A percentile compares a stretch with the other conserved stretches of the same genome.
Evolutionary conservation across 2,329 filamentous ascomycete species (phyloP).

Genomic region (Trichophyton simii): DNA sequence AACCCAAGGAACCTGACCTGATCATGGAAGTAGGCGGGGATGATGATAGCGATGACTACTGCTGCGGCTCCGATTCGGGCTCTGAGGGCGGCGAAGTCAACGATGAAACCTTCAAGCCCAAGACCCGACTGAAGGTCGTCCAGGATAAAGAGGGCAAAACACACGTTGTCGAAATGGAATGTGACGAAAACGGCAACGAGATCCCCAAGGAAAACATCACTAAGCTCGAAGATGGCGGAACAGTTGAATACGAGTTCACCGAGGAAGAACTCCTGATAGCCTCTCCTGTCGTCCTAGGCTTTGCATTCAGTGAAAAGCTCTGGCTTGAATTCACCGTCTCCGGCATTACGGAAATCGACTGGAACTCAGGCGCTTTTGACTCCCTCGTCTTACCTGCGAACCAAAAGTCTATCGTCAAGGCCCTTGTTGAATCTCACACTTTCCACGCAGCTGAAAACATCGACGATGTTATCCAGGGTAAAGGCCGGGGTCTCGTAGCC

Average conservation of each 20-base stretch:
- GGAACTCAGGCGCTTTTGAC: conserved; percentile 72
- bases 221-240: conserved; percentile 31
- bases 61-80: conserved; percentile 22
- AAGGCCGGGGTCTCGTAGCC: conserved; percentile 71
- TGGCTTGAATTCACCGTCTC: conserved; percentile 84
- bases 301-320: conserved; percentile 74
- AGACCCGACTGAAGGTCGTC: conserved; percentile 41
- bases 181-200: conserved; percentile 44
- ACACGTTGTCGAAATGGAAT: conserved; percentile 42
- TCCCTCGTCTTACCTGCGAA: conserved; percentile 59
- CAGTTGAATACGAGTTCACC: conserved; percentile 46
- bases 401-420: conserved; percentile 59
- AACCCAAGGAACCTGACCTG: conserved; percentile 56
- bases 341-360: conserved; percentile 65
- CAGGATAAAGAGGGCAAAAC: conserved; percentile 41
- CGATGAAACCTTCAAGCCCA: conserved; percentile 24
- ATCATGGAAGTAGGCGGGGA: conserved; percentile 34
- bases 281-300: conserved; percentile 73
- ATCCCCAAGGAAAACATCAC: conserved; percentile 48
- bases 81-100: conserved; percentile 16
- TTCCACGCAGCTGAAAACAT: conserved; percentile 70
- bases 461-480: conserved; percentile 70
- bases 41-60: conserved; percentile 32
- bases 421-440: conserved; percentile 72
- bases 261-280: conserved; percentile 77